phyloP scores from a whole-genome alignment of 495 filamentous ascomycete species.

The Penicillium taxi region DNA sequence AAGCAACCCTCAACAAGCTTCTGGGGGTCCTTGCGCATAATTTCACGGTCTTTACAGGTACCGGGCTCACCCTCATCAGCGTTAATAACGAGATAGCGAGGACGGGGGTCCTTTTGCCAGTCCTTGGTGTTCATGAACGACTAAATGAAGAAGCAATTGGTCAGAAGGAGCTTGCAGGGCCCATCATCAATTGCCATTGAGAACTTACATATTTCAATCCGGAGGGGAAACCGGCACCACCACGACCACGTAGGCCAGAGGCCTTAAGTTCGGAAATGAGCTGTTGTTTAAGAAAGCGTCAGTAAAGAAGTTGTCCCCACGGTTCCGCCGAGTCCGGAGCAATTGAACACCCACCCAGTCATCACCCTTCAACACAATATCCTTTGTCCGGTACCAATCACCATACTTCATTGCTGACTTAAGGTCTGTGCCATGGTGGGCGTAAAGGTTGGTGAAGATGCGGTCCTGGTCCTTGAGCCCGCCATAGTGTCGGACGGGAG shows the following conservation, averaged over 20 bases:
- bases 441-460: conserved; percentile 98
- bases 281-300: conserved; percentile 31
- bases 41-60: conserved; percentile 98
- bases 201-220: conserved; percentile 96
- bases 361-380: conserved; percentile 91
- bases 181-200: conserved; percentile 9
- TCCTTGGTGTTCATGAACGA: conserved; percentile 99
- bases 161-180: conserved; percentile 1
- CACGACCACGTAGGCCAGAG: conserved; percentile 89
- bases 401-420: conserved; percentile 96
- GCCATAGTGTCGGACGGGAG: conserved; percentile 67
- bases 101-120: conserved; percentile 97
- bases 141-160: conserved; percentile 39
- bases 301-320: conserved; percentile 14
- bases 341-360: conserved; percentile 64
- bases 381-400: conserved; percentile 99
- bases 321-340: conserved; percentile 5
- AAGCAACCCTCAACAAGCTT: conserved; percentile 97
- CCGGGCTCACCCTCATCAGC: conserved; percentile 98
- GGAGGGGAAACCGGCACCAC: conserved; percentile 95
- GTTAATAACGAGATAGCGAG: conserved; percentile 94
- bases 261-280: conserved; percentile 95
- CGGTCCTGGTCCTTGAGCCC: conserved; percentile 90
- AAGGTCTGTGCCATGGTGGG: conserved; percentile 80
- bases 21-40: conserved; percentile 99